Evolutionary conservation across 78 protist species (phyloP), one percentile per base, ranked within the genome.

Genomic region (Cavenderia fasciculata): DNA sequence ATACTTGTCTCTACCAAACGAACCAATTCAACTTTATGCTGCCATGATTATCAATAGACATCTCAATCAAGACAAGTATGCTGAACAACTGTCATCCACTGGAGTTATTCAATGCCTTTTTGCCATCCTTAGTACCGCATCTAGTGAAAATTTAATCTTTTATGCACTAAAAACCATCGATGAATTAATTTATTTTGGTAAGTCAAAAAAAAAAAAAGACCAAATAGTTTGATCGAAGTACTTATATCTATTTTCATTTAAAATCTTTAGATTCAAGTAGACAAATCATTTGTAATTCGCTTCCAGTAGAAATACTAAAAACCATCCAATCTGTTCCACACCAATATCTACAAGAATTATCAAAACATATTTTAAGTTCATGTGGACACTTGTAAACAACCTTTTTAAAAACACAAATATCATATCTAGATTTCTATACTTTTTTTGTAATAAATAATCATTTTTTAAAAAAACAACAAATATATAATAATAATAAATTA

Each of bases 81-180:
- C 71, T 19, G 88, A 79, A 4, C 61, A 59, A 0, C 59, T 79
- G 25, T 38, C 54, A 0, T 51, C 46, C 18, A 54, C n/a, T 2
- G 76, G 59, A 40, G 33, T 79, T 25, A 33, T 79, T 1, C 7
- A 23, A 41, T 29, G 23, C 7, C 65, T 79, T 34, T 71, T 79
- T 18, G 38, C 36, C 54, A 79, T 79, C 41, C 19, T 79, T 23
- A 66, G 40, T 29, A 79, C 38, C 18, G 88, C 88, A 7, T 62
- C 88, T 7, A 79, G 76, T 52, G 88, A 79, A 40, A 62, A 59
- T 51, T 52, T 79, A 21, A 79, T 79, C n/a, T 49, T 79, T 27
- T 51, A 52, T 38, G 88, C 66, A 11, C 54, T 79, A 1, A 79
- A 79, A 66, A 51, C 88, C 10, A 29, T 79, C 21, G 66, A 47